phyloP scores from a whole-genome alignment of 2,329 filamentous ascomycete genomes.

The Purpureocillium lavendulum region DNA sequence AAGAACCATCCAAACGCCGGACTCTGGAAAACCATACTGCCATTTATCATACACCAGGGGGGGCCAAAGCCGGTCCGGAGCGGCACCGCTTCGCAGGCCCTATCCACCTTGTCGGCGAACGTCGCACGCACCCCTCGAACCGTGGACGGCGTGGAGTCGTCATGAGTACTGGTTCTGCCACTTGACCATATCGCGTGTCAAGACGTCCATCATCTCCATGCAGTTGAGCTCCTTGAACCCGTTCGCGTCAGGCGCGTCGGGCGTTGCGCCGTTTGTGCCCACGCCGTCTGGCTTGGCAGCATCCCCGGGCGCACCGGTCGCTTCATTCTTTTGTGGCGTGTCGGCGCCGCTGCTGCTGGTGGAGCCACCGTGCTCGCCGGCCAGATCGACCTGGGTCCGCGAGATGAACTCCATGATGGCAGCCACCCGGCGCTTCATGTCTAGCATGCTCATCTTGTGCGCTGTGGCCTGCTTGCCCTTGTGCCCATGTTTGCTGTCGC shows the following conservation, averaged over 20 bases:
- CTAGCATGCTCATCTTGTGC: conserved; percentile 73
- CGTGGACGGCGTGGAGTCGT: conserved; percentile 1
- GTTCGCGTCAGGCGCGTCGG: conserved; percentile 20
- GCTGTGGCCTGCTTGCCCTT: conserved; percentile 44
- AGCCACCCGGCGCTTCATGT: conserved; percentile 78
- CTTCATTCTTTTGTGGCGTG: conserved; percentile 25
- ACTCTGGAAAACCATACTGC: conserved; percentile 1
- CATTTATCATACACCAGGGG: conserved; percentile 5
- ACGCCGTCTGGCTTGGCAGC: conserved; percentile 11
- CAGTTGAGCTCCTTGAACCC: conserved; percentile 71
- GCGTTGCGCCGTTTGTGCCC: conserved; percentile 14
- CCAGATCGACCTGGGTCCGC: conserved; percentile 80
- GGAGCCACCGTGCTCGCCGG: conserved; percentile 44
- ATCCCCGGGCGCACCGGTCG: conserved; percentile 27
- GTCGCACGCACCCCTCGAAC: too few species aligned
- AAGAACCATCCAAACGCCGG: conserved; percentile 8
- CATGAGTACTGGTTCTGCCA: conserved; percentile 69
- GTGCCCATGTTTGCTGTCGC: conserved; percentile 44
- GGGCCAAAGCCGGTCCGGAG: too few species aligned
- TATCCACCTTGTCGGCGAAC: too few species aligned
- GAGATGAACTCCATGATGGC: conserved; percentile 86
- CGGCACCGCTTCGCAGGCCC: too few species aligned
- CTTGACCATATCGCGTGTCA: conserved; percentile 72
- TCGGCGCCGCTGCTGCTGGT: conserved; percentile 20
- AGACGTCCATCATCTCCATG: conserved; percentile 82